phyloP scores from a whole-genome alignment of 2,329 filamentous ascomycete species.

The Plectosphaerella sp. region DNA sequence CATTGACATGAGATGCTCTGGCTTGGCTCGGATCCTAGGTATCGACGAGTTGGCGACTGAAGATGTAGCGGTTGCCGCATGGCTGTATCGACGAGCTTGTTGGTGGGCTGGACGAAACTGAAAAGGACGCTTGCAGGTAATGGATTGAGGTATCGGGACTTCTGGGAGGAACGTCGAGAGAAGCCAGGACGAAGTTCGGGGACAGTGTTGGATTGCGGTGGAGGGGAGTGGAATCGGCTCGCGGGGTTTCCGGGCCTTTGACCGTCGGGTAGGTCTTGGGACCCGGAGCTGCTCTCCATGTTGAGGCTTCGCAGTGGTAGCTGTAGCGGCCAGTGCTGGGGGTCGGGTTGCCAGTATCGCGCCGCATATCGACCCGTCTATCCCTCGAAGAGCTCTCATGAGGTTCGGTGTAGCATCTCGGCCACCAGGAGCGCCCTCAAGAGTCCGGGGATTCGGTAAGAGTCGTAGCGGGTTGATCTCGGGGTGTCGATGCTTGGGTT shows the following conservation, averaged over 20 bases:
- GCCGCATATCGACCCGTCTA: constrained; percentile 56
- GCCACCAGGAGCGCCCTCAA: not conserved
- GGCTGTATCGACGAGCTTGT: constrained; percentile 5
- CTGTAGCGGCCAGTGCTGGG: constrained; percentile 16
- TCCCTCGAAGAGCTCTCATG: constrained; percentile 57
- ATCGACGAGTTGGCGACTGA: not conserved
- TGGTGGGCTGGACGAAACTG: constrained; percentile 1
- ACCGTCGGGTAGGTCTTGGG: not conserved
- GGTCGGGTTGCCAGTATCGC: constrained; percentile 46
- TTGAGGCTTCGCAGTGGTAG: constrained; percentile 4
- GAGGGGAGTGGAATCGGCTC: not conserved
- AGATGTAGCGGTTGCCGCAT: constrained; percentile 11
- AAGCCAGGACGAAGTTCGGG: constrained; percentile 32
- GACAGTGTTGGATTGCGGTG: constrained; percentile 15
- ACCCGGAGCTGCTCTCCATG: constrained; percentile 5
- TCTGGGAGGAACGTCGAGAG: constrained; percentile 32
- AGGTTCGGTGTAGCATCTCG: constrained; percentile 43
- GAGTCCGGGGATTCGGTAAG: not conserved
- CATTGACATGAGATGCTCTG: constrained; percentile 44
- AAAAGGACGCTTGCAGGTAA: constrained; percentile 8
- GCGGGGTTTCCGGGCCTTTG: not conserved
- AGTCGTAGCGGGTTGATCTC: not conserved
- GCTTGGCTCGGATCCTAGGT: constrained; percentile 8
- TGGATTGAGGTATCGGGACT: constrained; percentile 11
- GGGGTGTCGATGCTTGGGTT: not conserved